Conservation (phyloP, 108 stramenopile genomes). For the Aurantiochytrium sp. region DNA sequence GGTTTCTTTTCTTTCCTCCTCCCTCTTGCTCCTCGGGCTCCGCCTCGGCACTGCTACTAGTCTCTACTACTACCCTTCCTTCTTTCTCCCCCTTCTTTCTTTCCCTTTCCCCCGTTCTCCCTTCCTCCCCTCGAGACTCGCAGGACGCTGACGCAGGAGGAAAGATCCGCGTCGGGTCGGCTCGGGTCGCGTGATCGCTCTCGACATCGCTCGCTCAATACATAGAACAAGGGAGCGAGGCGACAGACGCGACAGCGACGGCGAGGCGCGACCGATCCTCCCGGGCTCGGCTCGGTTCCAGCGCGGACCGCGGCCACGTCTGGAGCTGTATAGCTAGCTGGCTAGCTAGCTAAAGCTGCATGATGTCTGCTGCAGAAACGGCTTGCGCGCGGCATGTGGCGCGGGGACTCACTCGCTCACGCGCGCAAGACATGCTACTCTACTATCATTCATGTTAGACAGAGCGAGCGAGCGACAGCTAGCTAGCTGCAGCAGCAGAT, state of each 20-base stretch:
- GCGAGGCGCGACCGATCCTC: not conserved
- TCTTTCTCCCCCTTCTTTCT: no score
- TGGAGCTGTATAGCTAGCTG: no score
- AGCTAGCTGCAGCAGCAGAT: no score
- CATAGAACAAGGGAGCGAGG: not conserved
- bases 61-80: no score
- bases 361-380: no score
- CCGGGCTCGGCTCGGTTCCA: not conserved
- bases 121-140: not conserved
- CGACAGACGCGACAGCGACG: not conserved
- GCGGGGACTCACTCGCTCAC: no score
- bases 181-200: not conserved
- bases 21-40: not conserved
- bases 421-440: no score
- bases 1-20: not conserved
- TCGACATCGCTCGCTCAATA: not conserved
- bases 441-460: no score
- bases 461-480: no score
- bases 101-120: not conserved
- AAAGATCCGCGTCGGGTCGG: not conserved
- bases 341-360: no score
- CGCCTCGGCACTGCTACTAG: no score
- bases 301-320: not conserved
- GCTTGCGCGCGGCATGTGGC: no score
- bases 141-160: not conserved